These are phyloP conservation scores for Kickxella alabastrina DNA, from an alignment of 192 early-diverging fungal genomes.

Conservation along the genomic window DNA sequence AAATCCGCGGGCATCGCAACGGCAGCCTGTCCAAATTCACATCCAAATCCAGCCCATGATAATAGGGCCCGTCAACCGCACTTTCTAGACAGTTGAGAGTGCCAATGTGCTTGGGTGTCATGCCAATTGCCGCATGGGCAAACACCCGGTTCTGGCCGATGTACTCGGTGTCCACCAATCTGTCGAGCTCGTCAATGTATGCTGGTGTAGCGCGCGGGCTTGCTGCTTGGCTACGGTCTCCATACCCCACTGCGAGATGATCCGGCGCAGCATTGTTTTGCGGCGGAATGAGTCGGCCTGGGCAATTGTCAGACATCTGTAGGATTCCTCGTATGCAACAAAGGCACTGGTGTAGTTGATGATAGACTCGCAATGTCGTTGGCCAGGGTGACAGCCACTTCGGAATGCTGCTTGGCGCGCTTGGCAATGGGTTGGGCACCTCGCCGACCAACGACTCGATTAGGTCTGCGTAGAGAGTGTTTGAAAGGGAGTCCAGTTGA, in stretches of 20 bases:
- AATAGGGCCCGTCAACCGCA: too few species aligned
- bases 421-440: conserved; percentile 4
- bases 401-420: conserved; percentile 2
- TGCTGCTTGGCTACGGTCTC: conserved; percentile 27
- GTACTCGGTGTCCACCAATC: conserved; percentile 32
- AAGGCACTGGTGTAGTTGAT: conserved; percentile 41
- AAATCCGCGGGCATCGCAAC: conserved; percentile 15
- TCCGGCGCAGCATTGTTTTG: conserved; percentile 10
- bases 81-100: too few species aligned
- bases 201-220: conserved; percentile 29
- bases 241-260: conserved; percentile 34
- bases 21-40: neutral
- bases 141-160: conserved; percentile 4
- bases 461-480: conserved; percentile 32
- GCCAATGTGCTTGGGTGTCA: too few species aligned
- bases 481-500: conserved; percentile 43
- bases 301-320: conserved; percentile 21
- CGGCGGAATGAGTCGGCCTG: conserved; percentile 36
- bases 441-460: conserved; percentile 22
- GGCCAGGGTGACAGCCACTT: conserved; percentile 13
- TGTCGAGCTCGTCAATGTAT: conserved; percentile 30
- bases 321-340: conserved; percentile 38
- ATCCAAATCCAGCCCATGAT: too few species aligned
- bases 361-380: conserved; percentile 30
- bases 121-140: too few species aligned